Percentiles rank a stretch among this genome's conserved stretches.
Evolutionary conservation across 192 early-diverging fungal genomes (phyloP).

Genomic region (Umbelopsis sp.): DNA sequence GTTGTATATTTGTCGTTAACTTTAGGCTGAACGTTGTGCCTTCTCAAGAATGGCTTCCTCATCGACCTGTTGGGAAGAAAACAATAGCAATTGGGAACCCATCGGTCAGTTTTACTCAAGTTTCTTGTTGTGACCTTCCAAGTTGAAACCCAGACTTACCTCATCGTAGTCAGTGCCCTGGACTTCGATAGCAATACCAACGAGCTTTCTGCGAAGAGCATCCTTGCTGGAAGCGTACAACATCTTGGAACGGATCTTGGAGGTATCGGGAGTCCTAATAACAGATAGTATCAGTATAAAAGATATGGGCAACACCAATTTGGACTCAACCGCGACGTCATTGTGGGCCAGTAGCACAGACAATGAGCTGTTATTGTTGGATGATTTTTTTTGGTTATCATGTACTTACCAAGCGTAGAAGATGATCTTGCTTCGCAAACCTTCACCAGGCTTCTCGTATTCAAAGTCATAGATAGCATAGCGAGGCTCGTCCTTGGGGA

Average conservation of each 20-base stretch:
- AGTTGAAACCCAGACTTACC: constrained; percentile 39
- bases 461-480: constrained; percentile 92
- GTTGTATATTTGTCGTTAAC: constrained; percentile 8
- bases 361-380: constrained; percentile 11
- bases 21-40: constrained; percentile 44
- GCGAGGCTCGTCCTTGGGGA: constrained; percentile 75
- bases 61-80: constrained; percentile 28
- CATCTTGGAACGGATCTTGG: constrained; percentile 86
- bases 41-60: constrained; percentile 75
- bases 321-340: constrained; percentile 7
- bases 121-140: no score
- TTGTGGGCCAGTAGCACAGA: constrained; percentile 1
- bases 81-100: background rate
- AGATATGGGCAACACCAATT: background rate
- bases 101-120: background rate
- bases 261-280: constrained; percentile 75
- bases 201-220: constrained; percentile 70
- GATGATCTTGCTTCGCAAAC: constrained; percentile 82
- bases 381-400: constrained; percentile 3
- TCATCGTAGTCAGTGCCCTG: constrained; percentile 87
- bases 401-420: constrained; percentile 79
- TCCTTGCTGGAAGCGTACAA: constrained; percentile 87
- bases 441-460: constrained; percentile 63
- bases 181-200: constrained; percentile 74
- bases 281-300: background rate